Evolutionary conservation across 2,329 filamentous ascomycete species (phyloP), one percentile per base, ranked within the genome.

Genomic region (Cucurbitaria berberidis): DNA sequence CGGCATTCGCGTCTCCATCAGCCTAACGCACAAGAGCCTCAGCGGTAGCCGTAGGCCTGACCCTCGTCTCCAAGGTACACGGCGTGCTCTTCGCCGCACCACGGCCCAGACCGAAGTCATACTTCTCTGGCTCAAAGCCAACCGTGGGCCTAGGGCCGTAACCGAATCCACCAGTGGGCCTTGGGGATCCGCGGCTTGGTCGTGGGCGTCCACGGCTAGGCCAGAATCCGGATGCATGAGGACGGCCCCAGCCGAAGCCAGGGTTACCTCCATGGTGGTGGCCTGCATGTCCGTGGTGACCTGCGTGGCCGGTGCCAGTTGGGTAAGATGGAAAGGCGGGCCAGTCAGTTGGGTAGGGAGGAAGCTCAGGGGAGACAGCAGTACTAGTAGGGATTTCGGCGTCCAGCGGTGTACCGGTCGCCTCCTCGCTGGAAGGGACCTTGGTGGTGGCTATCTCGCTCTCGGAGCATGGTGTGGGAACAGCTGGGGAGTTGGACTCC

Each of bases 21-120:
- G n/a, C 11, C 11, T 55, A 55, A 22, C 40, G 39, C 39, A 51
- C 44, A 36, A 40, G 41, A 18, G 54, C 46, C 22, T 27, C 44
- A 21, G 27, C 51, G 5, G 62, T 64, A 22, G 65, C 42, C n/a
- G 57, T 63, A 16, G 62, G 57, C 50, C 55, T 64, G 16, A 67
- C 51, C 51, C 51, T 63, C 1, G 63, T 69, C 53, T 63, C 55
- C 26, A 69, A 48, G 6, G 60, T 63, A 45, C 60, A 64, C 19
- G 64, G 64, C 21, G 58, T 63, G 45, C 50, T 58, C 15, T 51
- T 48, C 5, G 55, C 36, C 24, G 55, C 51, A 10, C 29, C 46
- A 36, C 54, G 48, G 18, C 41, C 45, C 21, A 48, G 15, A 32
- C 53, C 53, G 10, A 51, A 56, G 16, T 53, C 47, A 29, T 35